Base-by-base conservation (phyloP, 495 filamentous ascomycete species). In the Xylaria flabelliformis region DNA sequence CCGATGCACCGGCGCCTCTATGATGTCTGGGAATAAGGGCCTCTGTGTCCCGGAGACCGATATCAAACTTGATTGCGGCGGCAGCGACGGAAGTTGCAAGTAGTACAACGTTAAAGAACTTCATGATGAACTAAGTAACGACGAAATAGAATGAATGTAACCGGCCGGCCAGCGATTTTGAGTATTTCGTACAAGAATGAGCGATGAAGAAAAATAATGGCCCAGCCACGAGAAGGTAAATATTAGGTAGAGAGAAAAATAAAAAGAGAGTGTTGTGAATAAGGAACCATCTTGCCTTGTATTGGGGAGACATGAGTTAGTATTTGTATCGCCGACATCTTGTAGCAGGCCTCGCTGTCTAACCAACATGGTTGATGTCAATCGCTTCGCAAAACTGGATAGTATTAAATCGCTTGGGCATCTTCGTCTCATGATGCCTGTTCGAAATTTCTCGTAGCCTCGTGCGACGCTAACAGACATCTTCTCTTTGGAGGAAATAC, bases 401-500 rank as follows among this genome's bases (percentile, higher is more conserved):
- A 65, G 63, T 46, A 39, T 61, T 39, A 6, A 61, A n/a, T 39
- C 34, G 36, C 34, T 63, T 44, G 15, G 21, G 12, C 6, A 12
- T 9, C 17, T 29, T 63, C 61, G 61, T 63, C 61, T 63, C 39
- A 63, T 41, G 0, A 65, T 48, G 42, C 29, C 24, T 65, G 42
- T 65, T 10, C 13, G 24, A 48, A 50, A 19, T 29, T 34, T 44
- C 63, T 48, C 24, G 42, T 32, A 48, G 26, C 13, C 48, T 48
- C 39, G n/a, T 50, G 17, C 29, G 42, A 65, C 42, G 13, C 36
- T 44, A 44, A 44, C 9, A 8, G n/a, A 19, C 50, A 1, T 24
- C 46, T 13, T 53, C 44, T 51, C 64, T 51, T 53, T 66, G 29
- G 64, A 66, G 64, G 46, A 66, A 51, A 51, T 53, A 7, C 15